These are phyloP conservation scores for Prunus mongolica DNA, from an alignment of 306 rosid species.

Conservation along the genomic window DNA sequence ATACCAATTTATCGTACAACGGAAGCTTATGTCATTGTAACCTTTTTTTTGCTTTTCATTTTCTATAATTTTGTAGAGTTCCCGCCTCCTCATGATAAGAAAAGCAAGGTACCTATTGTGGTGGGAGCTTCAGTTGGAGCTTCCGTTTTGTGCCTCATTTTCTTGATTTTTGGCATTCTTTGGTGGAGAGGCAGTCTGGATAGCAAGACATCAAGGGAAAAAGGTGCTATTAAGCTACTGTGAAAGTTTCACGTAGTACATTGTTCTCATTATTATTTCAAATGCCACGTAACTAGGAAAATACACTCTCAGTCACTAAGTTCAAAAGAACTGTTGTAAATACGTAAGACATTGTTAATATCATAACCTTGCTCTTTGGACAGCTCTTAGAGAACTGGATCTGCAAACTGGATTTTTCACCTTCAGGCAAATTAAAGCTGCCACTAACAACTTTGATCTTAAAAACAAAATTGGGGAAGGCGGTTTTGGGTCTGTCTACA, in stretches of 20 bases:
- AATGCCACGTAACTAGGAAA: background rate
- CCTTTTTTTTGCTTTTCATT: background rate
- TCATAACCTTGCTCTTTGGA: background rate
- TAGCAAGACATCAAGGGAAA: slow-evolving; percentile 6
- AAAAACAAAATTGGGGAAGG: slow-evolving; percentile 64
- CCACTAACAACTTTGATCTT: slow-evolving; percentile 53
- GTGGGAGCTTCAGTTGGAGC: slow-evolving; percentile 15
- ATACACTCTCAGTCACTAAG: background rate
- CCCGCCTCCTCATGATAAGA: background rate
- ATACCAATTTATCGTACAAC: background rate
- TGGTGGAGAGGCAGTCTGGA: background rate
- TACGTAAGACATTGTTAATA: background rate
- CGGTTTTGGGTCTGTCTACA: slow-evolving; percentile 69
- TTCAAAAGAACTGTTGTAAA: background rate
- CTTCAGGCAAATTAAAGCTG: slow-evolving; percentile 21
- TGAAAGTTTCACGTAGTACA: background rate
- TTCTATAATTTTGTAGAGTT: slow-evolving; percentile 1
- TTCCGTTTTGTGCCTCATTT: background rate
- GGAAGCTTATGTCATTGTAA: background rate
- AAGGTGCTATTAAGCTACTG: background rate
- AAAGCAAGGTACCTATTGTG: background rate
- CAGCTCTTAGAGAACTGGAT: slow-evolving; percentile 11
- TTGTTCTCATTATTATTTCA: background rate
- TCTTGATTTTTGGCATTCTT: background rate
- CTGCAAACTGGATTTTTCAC: slow-evolving; percentile 15